Evolutionary conservation across 352 stramenopile genomes (phyloP), one percentile per base, ranked within the genome.

Genomic region (Phytophthora pistaciae): DNA sequence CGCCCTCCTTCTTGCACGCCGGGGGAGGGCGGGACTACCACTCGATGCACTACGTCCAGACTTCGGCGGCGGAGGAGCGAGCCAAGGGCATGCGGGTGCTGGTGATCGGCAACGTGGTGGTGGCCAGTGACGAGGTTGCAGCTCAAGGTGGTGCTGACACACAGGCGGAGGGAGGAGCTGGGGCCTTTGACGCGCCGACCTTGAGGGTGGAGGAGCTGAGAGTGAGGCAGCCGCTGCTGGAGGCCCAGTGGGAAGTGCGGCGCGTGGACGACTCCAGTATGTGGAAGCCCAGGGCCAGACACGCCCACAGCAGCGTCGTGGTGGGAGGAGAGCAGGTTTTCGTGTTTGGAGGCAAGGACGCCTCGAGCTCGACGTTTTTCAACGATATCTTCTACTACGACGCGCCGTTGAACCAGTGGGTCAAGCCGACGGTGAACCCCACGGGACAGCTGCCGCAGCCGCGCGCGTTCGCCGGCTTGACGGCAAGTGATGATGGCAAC

Each of bases 331-430:
- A 87, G 10, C 66, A 87, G 33, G 55, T 94, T 18, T 94, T 86
- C 59, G 87, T 86, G 64, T 94, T 92, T 74, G 87, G 87, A 53
- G 87, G 87, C 58, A 90, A 88, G 65, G 82, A 91, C 64, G 80
- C 80, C 1, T 60, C 66, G 10, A 74, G 72, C 8, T 78, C 75
- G 27, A 67, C 38, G 13, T 92, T 82, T 70, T 91, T 83, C 68
- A 86, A 91, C 67, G 87, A 94, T 63, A 76, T 94, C 18, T 92
- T 94, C 61, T 92, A 90, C 74, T 92, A 88, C 62, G 83, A 94
- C 59, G 70, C 80, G 16, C 62, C 60, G n/a, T 53, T 91, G 18
- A 85, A 88, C 56, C 78, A 90, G 63, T 94, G 87, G 87, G 61
- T 76, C 4, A 74, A 84, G 20, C 82, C 77, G 8, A 50, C 40